A percentile compares a stretch with the other conserved stretches of the same genome.
These are phyloP conservation scores for Amanita pseudoporphyria DNA, from an alignment of 768 basidiomycete species.

Conservation along the genomic window DNA sequence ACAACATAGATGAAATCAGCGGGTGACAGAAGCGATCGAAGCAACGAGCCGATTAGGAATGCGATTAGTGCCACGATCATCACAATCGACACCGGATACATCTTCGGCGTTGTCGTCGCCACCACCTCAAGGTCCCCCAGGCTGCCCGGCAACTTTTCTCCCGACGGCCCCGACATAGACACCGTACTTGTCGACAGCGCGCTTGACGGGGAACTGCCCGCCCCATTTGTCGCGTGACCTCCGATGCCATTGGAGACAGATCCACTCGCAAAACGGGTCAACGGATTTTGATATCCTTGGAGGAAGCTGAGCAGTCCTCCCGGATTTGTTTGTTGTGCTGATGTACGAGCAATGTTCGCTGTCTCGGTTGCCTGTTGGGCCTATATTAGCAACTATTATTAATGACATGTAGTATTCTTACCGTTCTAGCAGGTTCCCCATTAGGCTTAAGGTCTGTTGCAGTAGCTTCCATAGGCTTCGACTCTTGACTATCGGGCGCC, in stretches of 20 bases:
- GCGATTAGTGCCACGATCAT: slow-evolving; percentile 77
- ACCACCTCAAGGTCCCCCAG: slow-evolving; percentile 20
- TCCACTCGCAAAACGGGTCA: slow-evolving; percentile 36
- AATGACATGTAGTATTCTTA: slow-evolving; percentile 7
- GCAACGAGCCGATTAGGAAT: slow-evolving; percentile 84
- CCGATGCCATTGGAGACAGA: slow-evolving; percentile 12
- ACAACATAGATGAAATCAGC: slow-evolving; percentile 86
- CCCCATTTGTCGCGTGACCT: slow-evolving; percentile 7
- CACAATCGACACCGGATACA: slow-evolving; percentile 44
- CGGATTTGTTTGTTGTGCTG: slow-evolving; percentile 16
- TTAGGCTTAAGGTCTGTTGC: slow-evolving; percentile 6
- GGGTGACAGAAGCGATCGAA: slow-evolving; percentile 82
- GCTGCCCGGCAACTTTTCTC: slow-evolving; percentile 28
- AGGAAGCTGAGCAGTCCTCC: slow-evolving; percentile 51
- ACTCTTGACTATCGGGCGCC: slow-evolving; percentile 11
- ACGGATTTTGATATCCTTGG: slow-evolving; percentile 48
- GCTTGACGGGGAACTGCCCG: not conserved
- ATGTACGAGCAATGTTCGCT: not conserved
- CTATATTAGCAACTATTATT: not conserved
- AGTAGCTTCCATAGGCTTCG: slow-evolving; percentile 14
- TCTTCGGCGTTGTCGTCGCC: slow-evolving; percentile 12
- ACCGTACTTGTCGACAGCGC: not conserved
- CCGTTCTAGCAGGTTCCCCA: slow-evolving; percentile 11
- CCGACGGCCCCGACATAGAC: slow-evolving; percentile 7
- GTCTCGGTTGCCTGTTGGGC: not conserved